Evolutionary conservation across 164 flowering plant species (phyloP), one percentile per base, ranked within the genome.

Genomic region (Stephania cephalantha): DNA sequence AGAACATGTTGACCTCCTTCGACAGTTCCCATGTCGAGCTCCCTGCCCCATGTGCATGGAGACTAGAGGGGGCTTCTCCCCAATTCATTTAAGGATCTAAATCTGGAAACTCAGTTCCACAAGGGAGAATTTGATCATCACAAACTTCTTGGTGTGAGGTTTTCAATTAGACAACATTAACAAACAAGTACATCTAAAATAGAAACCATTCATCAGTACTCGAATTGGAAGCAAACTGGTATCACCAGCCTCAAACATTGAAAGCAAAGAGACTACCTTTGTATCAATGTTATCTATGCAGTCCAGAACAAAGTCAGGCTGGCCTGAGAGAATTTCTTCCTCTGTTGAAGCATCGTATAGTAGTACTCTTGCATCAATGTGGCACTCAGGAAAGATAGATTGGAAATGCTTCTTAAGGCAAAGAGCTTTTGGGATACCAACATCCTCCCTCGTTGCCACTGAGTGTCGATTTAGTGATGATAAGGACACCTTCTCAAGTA

Each of bases 221-320:
- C 12, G n/a, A 71, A 35, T 12, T 15, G 35, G 15, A 25, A 25
- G 9, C 15, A 15, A 50, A 50, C 11, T 50, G 4, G 15, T 50
- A 11, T 50, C 55, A 50, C 55, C 15, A 15, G 55, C 3, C 11
- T 10, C 15, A 50, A 50, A 15, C 3, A 11, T 50, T 30, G 45
- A 44, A 29, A 44, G 46, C n/a, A 69, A 30, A 13, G 44, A 52
- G 42, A 35, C 0, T 83, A 94, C 99, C 95, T 95, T 95, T 10
- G 99, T 93, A 78, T 95, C 98, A 70, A 95, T 90, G 82, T 95
- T 95, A 82, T 95, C 99, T 80, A 95, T 95, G 88, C 99, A 95
- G 81, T 95, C 99, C 77, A 93, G 82, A 72, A 95, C 99, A 85
- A 90, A 95, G 85, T 93, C 99, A 74, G 99, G 99, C 71, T 84